These are phyloP conservation scores for Lentinula sp. DNA, from an alignment of 768 basidiomycete species.

Conservation along the genomic window DNA sequence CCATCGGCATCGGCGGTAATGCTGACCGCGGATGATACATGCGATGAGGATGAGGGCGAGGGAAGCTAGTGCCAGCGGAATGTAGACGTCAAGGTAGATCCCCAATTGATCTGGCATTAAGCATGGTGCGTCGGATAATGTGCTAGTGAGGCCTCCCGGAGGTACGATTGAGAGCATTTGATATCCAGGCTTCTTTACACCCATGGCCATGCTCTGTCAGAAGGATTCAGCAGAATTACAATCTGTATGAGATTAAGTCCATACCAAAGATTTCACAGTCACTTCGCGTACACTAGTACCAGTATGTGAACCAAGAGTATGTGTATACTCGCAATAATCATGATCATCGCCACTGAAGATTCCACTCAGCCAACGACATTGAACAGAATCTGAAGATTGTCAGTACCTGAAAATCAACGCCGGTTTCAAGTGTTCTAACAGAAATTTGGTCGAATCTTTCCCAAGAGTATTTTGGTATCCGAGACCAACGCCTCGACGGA, in stretches of 20 bases:
- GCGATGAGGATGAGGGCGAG: constrained; percentile 35
- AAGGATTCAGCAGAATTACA: neutral
- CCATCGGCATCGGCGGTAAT: constrained; percentile 5
- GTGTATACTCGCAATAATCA: constrained; percentile 84
- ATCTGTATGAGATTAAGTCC: neutral
- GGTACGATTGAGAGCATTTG: constrained; percentile 77
- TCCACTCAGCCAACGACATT: neutral
- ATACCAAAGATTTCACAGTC: constrained; percentile 77
- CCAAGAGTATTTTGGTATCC: constrained; percentile 87
- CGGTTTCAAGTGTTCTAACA: constrained; percentile 63
- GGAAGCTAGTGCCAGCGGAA: constrained; percentile 61
- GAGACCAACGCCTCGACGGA: constrained; percentile 66
- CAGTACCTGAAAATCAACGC: constrained; percentile 67
- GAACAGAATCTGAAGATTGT: constrained; percentile 6
- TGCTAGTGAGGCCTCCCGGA: constrained; percentile 16
- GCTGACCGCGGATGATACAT: constrained; percentile 7
- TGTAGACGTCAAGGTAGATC: constrained; percentile 70
- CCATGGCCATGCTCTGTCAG: constrained; percentile 66
- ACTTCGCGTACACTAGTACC: constrained; percentile 54
- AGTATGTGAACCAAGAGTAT: constrained; percentile 22
- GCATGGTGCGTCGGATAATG: constrained; percentile 59
- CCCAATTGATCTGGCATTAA: constrained; percentile 78
- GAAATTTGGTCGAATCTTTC: constrained; percentile 54
- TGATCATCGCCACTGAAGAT: constrained; percentile 81
- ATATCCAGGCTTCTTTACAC: constrained; percentile 79